Conservation (phyloP, 2,329 filamentous ascomycete species). For the Arthrobotrys sphaeroides region DNA sequence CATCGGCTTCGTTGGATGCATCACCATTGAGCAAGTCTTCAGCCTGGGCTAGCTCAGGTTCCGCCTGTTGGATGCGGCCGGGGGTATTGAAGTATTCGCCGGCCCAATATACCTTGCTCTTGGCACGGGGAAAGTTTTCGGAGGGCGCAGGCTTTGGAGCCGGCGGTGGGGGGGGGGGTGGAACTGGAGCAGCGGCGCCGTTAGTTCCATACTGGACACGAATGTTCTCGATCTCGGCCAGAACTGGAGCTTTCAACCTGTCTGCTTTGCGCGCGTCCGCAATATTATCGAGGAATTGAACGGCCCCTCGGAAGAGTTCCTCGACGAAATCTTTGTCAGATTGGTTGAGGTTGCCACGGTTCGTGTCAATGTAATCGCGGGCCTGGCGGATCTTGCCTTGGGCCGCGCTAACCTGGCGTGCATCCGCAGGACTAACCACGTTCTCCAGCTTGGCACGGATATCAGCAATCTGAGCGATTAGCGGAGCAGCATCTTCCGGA, state of each 20-base stretch:
- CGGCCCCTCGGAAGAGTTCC: slow-evolving; percentile 24
- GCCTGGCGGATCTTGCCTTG: slow-evolving; percentile 29
- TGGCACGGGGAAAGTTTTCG: slow-evolving; percentile 1
- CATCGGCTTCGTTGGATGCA: slow-evolving; percentile 14
- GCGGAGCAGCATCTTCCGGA: slow-evolving; percentile 12
- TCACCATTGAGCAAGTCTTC: slow-evolving; percentile 11
- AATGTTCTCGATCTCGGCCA: slow-evolving; percentile 19
- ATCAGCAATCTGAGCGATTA: slow-evolving; percentile 26
- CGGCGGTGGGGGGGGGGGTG: neutral
- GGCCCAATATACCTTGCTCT: slow-evolving; percentile 31
- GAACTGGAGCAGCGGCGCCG: neutral
- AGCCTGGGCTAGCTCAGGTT: slow-evolving; percentile 23
- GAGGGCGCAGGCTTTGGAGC: neutral
- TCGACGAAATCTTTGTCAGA: slow-evolving; percentile 28
- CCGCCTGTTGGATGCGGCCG: slow-evolving; percentile 21
- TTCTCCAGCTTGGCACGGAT: slow-evolving; percentile 28
- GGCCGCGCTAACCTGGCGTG: slow-evolving; percentile 33
- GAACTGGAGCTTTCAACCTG: slow-evolving; percentile 23
- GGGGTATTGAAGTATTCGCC: slow-evolving; percentile 31
- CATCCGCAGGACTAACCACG: slow-evolving; percentile 22
- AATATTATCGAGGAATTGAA: slow-evolving; percentile 27
- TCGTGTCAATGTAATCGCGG: slow-evolving; percentile 25
- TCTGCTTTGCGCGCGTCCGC: slow-evolving; percentile 18
- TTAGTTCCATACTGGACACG: slow-evolving; percentile 19
- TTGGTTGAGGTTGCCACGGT: slow-evolving; percentile 7